These are phyloP conservation scores for Apiotrichum gracile DNA, from an alignment of 1,284 basidiomycete species.

Conservation along the genomic window DNA sequence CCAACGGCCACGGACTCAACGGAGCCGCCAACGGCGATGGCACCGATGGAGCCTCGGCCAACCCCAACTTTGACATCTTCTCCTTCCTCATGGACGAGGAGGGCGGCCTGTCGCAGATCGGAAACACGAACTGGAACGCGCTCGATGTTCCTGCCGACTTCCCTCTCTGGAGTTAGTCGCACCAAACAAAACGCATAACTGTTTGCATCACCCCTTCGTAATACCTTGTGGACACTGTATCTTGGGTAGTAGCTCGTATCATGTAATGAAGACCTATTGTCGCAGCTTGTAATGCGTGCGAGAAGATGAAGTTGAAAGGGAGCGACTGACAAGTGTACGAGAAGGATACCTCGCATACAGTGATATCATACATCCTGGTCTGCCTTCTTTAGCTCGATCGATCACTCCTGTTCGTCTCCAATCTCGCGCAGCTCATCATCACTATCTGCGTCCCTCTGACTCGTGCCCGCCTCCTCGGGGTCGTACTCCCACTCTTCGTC, in stretches of 20 bases:
- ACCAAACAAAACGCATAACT: too few relatives aligned
- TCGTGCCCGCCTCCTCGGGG: background rate
- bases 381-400: too few relatives aligned
- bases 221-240: background rate
- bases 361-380: too few relatives aligned
- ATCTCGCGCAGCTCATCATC: conserved; percentile 10
- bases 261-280: background rate
- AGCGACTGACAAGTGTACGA: too few relatives aligned
- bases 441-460: background rate
- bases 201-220: too few relatives aligned
- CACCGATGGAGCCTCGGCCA: background rate
- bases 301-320: too few relatives aligned
- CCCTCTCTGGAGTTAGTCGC: conserved; percentile 39
- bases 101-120: conserved; percentile 23
- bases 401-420: background rate
- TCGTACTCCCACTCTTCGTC: background rate
- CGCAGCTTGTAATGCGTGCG: too few relatives aligned
- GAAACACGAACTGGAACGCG: conserved; percentile 27
- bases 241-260: background rate
- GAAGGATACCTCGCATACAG: too few relatives aligned
- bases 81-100: conserved; percentile 45
- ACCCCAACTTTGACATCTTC: conserved; percentile 35
- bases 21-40: background rate
- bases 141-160: conserved; percentile 40
- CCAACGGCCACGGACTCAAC: background rate